Base-by-base conservation (phyloP, 805 yeast species). In the Priceomyces medius region DNA sequence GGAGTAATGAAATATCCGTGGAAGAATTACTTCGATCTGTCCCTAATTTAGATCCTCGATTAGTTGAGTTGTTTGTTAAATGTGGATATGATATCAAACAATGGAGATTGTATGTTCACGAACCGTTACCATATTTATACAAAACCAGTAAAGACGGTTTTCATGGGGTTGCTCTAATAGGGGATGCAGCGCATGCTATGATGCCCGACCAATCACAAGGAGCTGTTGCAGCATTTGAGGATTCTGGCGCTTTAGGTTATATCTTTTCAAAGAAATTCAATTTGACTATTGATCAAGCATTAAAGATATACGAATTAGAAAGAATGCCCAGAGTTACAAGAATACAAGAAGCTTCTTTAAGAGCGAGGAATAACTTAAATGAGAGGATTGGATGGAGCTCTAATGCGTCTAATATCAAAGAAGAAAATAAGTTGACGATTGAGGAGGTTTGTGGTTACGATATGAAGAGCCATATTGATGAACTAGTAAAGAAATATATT, bases 381-480 rank as follows among this genome's bases (percentile, higher is more conserved):
- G 63, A 59, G 41, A 48, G 64, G 37, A 59, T 59, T 31, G 63
- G 64, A 7, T 59, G 59, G 59, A 52, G 59, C 34, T 47, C 57
- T 4, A 36, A 38, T 17, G 53, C 53, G 7, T 7, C 35, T 3
- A 44, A 45, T 20, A 41, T 48, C n/a, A 42, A 48, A 20, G 47
- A 47, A 10, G 37, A 12, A 20, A 21, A 21, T 21, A 59, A 58
- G 41, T 46, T 59, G 33, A 58, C 64, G 17, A 58, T 59, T 28
- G 60, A 53, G 13, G 64, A 59, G 42, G 61, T 59, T 6, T 57
- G 64, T 41, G 63, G 61, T 16, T 59, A 59, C 35, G 56, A 58
- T 39, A 56, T 59, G 50, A 56, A 59, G 41, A 42, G 40, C 3
- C 58, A 59, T 37, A 53, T 59, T 31, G 55, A 46, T 16, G 37